Evolutionary conservation across 192 early-diverging fungal genomes (phyloP), one percentile per base, ranked within the genome.

Genomic region (Kappamyces sp.): DNA sequence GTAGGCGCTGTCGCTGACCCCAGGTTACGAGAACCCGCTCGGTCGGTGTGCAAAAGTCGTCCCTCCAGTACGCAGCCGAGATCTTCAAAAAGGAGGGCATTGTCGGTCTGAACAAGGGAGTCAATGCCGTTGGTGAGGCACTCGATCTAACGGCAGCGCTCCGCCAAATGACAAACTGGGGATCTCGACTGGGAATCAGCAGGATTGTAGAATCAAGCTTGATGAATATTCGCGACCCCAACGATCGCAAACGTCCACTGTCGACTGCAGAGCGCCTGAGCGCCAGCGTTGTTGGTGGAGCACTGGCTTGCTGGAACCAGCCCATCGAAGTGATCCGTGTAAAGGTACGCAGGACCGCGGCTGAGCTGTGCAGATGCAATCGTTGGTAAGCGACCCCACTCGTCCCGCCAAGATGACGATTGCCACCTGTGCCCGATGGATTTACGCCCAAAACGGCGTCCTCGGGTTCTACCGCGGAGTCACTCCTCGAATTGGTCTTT

Each of bases 271-370:
- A 93, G 62, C 79, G 86, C 61, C 73, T 87, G 49, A 53, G 79
- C 8, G 85, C 93, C n/a, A 91, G 89, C 32, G 83, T 84, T 5
- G 71, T 95, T 49, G 93, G 88, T 61, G 96, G 96, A 54, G 92
- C 88, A 11, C 68, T 96, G 45, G 84, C 85, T 11, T 94, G 92
- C 80, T 98, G 96, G 96, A 98, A 98, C 68, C 95, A 98, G 69
- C 96, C 96, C 31, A 91, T 98, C 60, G 96, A 98, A 67, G 96
- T 98, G 42, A 96, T 98, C 55, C 88, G 96, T 57, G 91, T 98
- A 7, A 93, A 98, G 12, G 12, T 22, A n/a, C 12, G 22, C 12
- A 45, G 12, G 12, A 45, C 12, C 43, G 12, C 43, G 12, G 22
- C 22, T 22, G 22, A 22, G 22, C 22, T 22, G 22, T 22, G 22